These are phyloP conservation scores for Trichoderma erinaceum DNA, from an alignment of 495 filamentous ascomycete genomes.

Conservation along the genomic window DNA sequence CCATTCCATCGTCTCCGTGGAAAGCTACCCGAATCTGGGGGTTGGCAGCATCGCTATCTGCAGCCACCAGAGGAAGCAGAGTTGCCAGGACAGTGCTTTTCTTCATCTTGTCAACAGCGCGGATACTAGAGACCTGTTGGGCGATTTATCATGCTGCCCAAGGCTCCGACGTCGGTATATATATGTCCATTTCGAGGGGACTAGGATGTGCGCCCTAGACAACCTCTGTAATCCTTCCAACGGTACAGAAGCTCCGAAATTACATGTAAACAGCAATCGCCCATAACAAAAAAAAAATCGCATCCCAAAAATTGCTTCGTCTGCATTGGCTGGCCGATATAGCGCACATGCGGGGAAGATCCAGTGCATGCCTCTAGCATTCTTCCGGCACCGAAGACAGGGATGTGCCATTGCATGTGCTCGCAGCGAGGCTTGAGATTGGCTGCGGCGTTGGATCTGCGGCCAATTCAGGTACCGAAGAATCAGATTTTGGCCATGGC, in stretches of 20 bases:
- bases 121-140: not conserved
- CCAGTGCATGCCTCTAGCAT: not conserved
- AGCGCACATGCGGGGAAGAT: not conserved
- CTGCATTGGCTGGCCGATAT: not conserved
- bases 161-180: not conserved
- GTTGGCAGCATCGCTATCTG: not conserved
- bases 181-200: not conserved
- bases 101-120: constrained; percentile 3
- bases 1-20: constrained; percentile 19
- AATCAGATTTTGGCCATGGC: not conserved
- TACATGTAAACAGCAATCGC: not conserved
- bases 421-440: not conserved
- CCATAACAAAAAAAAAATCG: not conserved
- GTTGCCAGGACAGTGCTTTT: not conserved
- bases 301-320: not conserved
- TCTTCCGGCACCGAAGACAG: not conserved
- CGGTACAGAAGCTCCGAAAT: not conserved
- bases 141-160: not conserved
- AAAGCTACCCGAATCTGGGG: not conserved
- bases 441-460: not conserved
- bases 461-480: not conserved
- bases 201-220: not conserved
- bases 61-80: not conserved
- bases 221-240: not conserved
- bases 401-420: not conserved